These are phyloP conservation scores for Zalaria obscura DNA, from an alignment of 2,329 filamentous ascomycete species.

Conservation along the genomic window DNA sequence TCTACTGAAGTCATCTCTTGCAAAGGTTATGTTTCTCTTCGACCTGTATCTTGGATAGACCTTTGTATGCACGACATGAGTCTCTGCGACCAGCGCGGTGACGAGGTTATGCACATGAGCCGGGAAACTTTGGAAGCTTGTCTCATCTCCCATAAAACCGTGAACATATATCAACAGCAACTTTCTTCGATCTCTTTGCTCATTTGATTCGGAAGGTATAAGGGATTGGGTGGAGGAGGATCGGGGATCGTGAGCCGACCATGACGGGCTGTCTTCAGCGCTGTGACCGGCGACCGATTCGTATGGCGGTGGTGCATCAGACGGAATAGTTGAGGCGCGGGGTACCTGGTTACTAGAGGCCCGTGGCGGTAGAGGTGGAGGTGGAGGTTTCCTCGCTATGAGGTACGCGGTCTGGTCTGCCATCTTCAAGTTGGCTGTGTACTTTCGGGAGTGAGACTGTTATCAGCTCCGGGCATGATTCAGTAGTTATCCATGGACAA, in stretches of 20 bases:
- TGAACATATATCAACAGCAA: conserved; percentile 75
- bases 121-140: conserved; percentile 77
- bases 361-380: conserved; percentile 1
- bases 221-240: conserved; percentile 33
- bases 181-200: conserved; percentile 27
- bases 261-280: not conserved
- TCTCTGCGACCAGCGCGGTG: conserved; percentile 49
- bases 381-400: not conserved
- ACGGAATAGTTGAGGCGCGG: not conserved
- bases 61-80: conserved; percentile 74
- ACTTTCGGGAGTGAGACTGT: too few relatives aligned
- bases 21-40: conserved; percentile 55
- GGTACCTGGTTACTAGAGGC: not conserved
- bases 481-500: too few relatives aligned
- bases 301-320: conserved; percentile 5
- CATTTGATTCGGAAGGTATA: conserved; percentile 19
- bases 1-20: conserved; percentile 66
- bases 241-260: conserved; percentile 23
- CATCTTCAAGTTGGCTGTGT: not conserved
- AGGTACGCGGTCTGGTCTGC: not conserved
- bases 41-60: conserved; percentile 72
- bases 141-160: conserved; percentile 80
- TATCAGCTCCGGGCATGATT: too few relatives aligned
- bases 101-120: conserved; percentile 71
- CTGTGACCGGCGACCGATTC: not conserved